Conservation (phyloP, 139 green algal species). For the Coccomyxa sp. region DNA sequence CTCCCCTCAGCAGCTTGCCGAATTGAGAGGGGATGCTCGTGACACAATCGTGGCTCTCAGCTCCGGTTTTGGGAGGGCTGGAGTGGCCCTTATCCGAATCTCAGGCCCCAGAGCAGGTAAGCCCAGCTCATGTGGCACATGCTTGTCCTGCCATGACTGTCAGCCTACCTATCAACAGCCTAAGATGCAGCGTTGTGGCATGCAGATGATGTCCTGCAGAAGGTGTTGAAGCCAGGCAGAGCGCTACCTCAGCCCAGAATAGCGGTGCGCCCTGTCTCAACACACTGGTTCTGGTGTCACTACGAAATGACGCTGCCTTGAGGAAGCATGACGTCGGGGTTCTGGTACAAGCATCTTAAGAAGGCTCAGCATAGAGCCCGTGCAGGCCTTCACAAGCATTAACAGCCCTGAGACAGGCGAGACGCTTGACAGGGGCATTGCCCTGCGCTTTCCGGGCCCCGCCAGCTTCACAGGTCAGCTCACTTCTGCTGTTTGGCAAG, state of each 20-base stretch:
- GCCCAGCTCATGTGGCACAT: no score
- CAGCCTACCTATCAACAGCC: neutral
- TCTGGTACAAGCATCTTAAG: no score
- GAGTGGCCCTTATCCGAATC: slow-evolving; percentile 46
- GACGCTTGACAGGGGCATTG: slow-evolving; percentile 37
- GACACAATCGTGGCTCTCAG: slow-evolving; percentile 51
- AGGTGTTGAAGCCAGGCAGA: slow-evolving; percentile 1
- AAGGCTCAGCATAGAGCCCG: no score
- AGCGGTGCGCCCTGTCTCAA: neutral
- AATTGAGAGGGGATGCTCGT: neutral
- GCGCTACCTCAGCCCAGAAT: slow-evolving; percentile 11
- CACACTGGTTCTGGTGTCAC: neutral
- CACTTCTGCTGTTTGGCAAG: neutral
- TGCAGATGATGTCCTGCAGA: slow-evolving; percentile 15
- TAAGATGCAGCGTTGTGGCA: neutral
- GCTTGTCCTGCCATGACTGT: neutral
- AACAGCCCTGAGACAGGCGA: slow-evolving; percentile 13
- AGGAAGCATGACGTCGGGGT: neutral
- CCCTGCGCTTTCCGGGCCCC: slow-evolving; percentile 40
- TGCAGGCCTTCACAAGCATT: slow-evolving; percentile 18
- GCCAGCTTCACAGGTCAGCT: slow-evolving; percentile 43
- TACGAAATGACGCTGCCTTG: no score
- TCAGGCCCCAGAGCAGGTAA: slow-evolving; percentile 27
- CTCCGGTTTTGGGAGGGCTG: slow-evolving; percentile 23
- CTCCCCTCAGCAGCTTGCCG: no score